Evolutionary conservation across 2,329 filamentous ascomycete genomes (phyloP).

Genomic region (Xylaria multiplex): DNA sequence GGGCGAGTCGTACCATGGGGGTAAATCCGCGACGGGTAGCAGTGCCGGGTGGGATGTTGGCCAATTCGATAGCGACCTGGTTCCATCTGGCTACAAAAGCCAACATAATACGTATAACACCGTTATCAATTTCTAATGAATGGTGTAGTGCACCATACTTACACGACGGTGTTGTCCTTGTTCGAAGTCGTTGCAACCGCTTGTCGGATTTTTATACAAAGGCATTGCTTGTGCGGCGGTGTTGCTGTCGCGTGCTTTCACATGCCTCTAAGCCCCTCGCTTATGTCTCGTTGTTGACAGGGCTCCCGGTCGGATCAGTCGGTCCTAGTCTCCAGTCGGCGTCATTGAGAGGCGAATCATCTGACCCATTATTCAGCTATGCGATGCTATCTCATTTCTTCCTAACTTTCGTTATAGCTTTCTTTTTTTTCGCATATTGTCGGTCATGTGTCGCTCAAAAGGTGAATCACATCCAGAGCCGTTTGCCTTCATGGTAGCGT

Average conservation of each 20-base stretch:
- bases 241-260: slow-evolving; percentile 10
- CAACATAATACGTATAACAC: no score
- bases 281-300: slow-evolving; percentile 4
- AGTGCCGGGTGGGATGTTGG: no score
- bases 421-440: neutral
- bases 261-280: slow-evolving; percentile 2
- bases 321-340: slow-evolving; percentile 10
- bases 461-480: neutral
- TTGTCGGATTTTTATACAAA: neutral
- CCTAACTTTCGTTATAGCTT: neutral
- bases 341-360: slow-evolving; percentile 10
- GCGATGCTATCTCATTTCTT: neutral
- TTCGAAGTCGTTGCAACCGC: neutral
- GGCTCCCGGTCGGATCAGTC: slow-evolving; percentile 6
- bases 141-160: no score
- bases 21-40: no score
- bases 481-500: neutral
- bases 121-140: no score
- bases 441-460: neutral
- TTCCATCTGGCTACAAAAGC: no score
- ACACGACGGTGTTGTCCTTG: neutral
- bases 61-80: no score
- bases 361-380: slow-evolving; percentile 11
- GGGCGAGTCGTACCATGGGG: no score
- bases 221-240: neutral